Percentiles rank a stretch among this genome's conserved stretches.
Conservation (phyloP, 2,329 filamentous ascomycete species). For the Magnaporthiopsis poae region DNA sequence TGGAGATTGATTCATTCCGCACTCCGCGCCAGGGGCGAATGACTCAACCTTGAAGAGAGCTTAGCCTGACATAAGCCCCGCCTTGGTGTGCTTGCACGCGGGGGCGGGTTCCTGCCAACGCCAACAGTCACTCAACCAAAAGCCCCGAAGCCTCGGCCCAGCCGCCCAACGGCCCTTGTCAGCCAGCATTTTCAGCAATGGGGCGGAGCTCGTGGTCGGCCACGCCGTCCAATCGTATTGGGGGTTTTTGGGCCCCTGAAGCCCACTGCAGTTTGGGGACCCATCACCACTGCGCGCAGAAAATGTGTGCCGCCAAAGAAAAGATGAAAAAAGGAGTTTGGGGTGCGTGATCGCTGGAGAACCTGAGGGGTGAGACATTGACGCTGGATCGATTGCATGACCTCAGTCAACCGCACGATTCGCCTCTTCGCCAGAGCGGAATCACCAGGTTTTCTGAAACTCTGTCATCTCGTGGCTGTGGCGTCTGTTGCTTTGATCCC, state of each 20-base stretch:
- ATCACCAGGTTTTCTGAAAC: background rate
- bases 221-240: background rate
- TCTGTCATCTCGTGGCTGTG: background rate
- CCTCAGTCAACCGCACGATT: background rate
- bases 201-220: background rate
- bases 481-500: background rate
- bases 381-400: background rate
- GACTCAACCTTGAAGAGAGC: too few species aligned
- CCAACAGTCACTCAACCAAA: background rate
- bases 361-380: background rate
- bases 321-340: background rate
- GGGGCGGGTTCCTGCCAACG: background rate
- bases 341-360: constrained; percentile 1
- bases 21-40: too few species aligned
- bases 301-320: too few species aligned
- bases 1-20: too few species aligned
- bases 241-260: background rate
- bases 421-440: background rate
- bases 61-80: background rate
- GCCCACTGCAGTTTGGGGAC: background rate
- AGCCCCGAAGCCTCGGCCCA: background rate
- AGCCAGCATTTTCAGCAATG: background rate
- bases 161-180: background rate
- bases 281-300: background rate
- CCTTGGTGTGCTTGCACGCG: background rate